A percentile compares a stretch with the other conserved stretches of the same genome.
phyloP scores from a whole-genome alignment of 2,329 filamentous ascomycete genomes.

The Metarhizium guizhouense region DNA sequence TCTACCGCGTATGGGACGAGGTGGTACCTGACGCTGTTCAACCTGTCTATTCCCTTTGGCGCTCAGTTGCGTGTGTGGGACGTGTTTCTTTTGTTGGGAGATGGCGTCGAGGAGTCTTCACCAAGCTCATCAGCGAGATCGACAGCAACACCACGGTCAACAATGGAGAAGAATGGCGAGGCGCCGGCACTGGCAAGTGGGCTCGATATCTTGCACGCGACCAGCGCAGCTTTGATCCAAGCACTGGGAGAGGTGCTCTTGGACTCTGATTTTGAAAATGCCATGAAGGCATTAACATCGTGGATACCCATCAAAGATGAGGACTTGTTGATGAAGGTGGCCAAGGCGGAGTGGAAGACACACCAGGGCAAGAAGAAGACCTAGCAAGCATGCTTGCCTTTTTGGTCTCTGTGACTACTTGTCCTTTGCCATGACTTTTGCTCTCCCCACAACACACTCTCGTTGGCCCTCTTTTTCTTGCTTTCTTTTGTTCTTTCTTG shows the following conservation, averaged over 20 bases:
- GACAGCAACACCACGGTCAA: not conserved
- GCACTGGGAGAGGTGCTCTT: constrained; percentile 81
- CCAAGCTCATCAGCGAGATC: not conserved
- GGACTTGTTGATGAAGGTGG: constrained; percentile 84
- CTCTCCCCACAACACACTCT: constrained; percentile 8
- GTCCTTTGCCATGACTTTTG: constrained; percentile 5
- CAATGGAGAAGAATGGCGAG: constrained; percentile 6
- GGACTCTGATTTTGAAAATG: constrained; percentile 92
- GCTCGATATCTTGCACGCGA: constrained; percentile 82
- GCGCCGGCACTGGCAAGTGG: constrained; percentile 30
- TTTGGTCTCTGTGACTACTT: constrained; percentile 12
- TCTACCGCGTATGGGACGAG: constrained; percentile 90
- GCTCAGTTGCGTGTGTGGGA: constrained; percentile 96
- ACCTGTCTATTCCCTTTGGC: constrained; percentile 88
- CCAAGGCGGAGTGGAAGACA: constrained; percentile 76
- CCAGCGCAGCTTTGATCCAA: constrained; percentile 82
- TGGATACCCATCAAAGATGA: constrained; percentile 94
- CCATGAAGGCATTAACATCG: constrained; percentile 92
- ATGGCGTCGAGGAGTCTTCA: constrained; percentile 1
- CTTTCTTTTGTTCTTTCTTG: constrained; percentile 11
- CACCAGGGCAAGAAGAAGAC: constrained; percentile 39
- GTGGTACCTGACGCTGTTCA: constrained; percentile 97
- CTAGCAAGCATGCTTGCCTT: constrained; percentile 21
- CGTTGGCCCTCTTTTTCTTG: constrained; percentile 12
- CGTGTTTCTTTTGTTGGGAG: constrained; percentile 86